Base-by-base conservation (phyloP, 192 early-diverging fungal species). In the Entomortierella beljakovae region DNA sequence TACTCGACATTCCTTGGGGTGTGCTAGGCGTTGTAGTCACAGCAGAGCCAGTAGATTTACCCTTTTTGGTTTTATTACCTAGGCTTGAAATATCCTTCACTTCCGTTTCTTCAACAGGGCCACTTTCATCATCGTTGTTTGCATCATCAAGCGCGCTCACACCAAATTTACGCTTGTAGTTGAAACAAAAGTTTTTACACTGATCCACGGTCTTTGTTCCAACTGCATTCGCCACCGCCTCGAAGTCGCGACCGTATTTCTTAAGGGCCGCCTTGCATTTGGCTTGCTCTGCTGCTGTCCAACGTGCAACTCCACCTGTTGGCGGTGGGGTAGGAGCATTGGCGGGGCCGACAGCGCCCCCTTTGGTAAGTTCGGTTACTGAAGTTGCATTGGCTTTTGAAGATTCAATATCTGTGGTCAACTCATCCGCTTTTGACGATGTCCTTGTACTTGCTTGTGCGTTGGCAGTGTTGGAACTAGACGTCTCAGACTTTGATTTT, bases 171-270 rank as follows among this genome's bases (percentile, higher is more conserved):
- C 91, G 90, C 34, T 90, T 90, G 71, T 92, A 91, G 59, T 92
- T 89, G 72, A 90, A 85, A 67, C 90, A 94, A 68, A 92, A 94
- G 52, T 93, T 92, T 38, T 88, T 84, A 61, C 94, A 95, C 70
- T 95, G 91, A 31, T 88, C 89, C 56, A 85, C 89, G 2, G 92
- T 92, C 74, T 95, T 95, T 3, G 92, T 90, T 5, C 90, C 89
- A 57, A 95, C 90, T 56, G 88, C 71, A 20, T 74, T 81, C 2
- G 95, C 86, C 0, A 95, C 91, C 15, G 83, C 84, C 28, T 84
- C 86, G 83, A 94, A 96, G 55, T 94, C 90, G 5, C 88, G 81
- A 11, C 92, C 92, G 34, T 85, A 83, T 20, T 84, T 81, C 62
- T 88, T 88, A 61, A 94, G 61, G 3, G 71, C 66, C 0, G 56